Base-by-base conservation (phyloP, 345 rosid genomes). In the Excoecaria agallocha region DNA sequence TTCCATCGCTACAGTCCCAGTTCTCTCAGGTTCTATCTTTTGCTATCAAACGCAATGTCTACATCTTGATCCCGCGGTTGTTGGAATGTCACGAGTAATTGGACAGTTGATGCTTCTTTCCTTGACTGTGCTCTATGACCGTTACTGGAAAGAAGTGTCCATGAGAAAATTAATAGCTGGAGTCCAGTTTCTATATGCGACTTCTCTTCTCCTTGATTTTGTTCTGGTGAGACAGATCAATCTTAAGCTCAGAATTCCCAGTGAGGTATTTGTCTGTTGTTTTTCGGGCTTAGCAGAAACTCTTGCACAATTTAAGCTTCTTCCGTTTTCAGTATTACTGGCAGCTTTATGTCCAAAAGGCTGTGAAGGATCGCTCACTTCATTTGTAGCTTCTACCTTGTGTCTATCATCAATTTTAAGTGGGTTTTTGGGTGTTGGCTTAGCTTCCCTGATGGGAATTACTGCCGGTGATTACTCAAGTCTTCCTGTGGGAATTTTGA, bases 31-130 rank as follows among this genome's bases (percentile, higher is more conserved):
- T 51, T 85, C 94, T 16, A 85, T 89, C 66, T 92, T 92, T 79
- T 94, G 94, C 79, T 92, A 89, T 75, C 98, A 94, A 81, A 88
- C 93, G 8, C 97, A 90, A 76, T 87, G 90, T 59, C 87, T 94
- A 4, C 78, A 85, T 25, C 89, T 94, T 3, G 83, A 90, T 70
- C 87, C 97, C 74, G 78, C 89, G 11, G 75, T 94, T 58, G 80
- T 94, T 17, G 97, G 98, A 70, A 88, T 86, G 93, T 92, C 98
- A 3, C 80, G 89, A 70, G 97, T 94, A 15, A 77, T 84, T 54
- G 91, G 98, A 61, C 98, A 94, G 74, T 61, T 89, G 81, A 80
- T 82, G 73, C 96, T 90, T 77, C 90, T 94, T 70, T 79, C 82
- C 35, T 68, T 84, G 76, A 84, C 96, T 3, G 79, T 89, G 19